Evolutionary conservation across 2,329 filamentous ascomycete species (phyloP), one percentile per base, ranked within the genome.

Genomic region (Dactylellina cionopaga): DNA sequence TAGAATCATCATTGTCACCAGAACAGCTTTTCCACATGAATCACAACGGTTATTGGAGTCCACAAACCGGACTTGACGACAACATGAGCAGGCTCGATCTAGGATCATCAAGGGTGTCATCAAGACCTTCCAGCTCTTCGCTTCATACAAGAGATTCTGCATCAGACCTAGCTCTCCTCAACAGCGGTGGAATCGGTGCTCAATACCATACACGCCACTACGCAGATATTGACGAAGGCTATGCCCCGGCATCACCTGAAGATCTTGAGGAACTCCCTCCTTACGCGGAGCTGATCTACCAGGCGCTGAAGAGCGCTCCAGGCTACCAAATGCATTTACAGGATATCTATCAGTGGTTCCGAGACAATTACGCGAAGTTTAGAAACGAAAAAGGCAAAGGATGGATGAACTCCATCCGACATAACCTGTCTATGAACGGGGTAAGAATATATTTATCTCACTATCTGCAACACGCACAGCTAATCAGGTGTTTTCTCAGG

Each of bases 401-500:
- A 7, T 98, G 94, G 94, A 90, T 94, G 81, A 98, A 97, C 80
- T 96, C 92, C 79, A 96, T 98, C 75, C 87, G 94, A 1, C 94
- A 98, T 80, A 98, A 98, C 76, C 83, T 98, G 5, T 96, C 92
- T 49, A 97, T 98, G 93, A 98, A 98, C 77, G 85, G 86, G 72
- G 94, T 97, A 87, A 81, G 88, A 84, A 27, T 31, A 7, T 9
- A 69, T 15, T 13, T 46, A 60, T 25, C 55, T 11, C 19, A 47
- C 11, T 24, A 35, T n/a, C n/a, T 59, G 9, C 29, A 33, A 11
- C 11, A 22, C 13, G 44, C 44, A 19, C 17, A 65, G 33, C 63
- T 74, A 49, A 73, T 55, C 7, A 63, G 27, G 37, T 37, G 68
- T 49, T 59, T 55, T 29, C 66, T 54, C 17, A 82, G 80, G 80